phyloP scores from a whole-genome alignment of 768 basidiomycete genomes.

The Rhodotorula diobovata region DNA sequence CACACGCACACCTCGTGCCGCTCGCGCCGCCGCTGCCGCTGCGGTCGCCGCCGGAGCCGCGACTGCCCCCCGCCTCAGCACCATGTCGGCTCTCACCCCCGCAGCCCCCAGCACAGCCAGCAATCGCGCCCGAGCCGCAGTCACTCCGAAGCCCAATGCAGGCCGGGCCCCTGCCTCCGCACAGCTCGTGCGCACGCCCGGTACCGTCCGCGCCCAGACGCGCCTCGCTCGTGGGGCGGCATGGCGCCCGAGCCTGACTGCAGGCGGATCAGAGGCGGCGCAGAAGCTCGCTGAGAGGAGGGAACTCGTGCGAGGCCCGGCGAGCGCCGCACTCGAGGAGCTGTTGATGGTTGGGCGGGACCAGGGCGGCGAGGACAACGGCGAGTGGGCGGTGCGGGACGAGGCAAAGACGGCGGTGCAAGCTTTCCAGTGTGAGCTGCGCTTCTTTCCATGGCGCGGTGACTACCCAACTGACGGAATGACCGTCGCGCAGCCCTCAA shows the following conservation, averaged over 20 bases:
- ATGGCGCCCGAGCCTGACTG: background rate
- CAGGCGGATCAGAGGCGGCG: background rate
- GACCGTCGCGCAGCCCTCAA: background rate
- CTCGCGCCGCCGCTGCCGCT: no score
- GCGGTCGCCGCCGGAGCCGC: no score
- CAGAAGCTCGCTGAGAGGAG: background rate
- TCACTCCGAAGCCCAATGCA: background rate
- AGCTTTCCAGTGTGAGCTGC: background rate
- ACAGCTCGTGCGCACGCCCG: background rate
- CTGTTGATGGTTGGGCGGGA: slow-evolving; percentile 7
- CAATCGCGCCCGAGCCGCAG: no score
- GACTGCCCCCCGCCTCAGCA: no score
- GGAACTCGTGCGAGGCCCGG: background rate
- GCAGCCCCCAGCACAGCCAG: no score
- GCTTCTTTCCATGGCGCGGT: background rate
- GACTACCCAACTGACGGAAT: background rate
- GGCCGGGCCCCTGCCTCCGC: background rate
- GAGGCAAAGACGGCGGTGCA: background rate
- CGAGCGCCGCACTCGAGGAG: background rate
- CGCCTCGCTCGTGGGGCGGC: background rate
- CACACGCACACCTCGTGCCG: background rate
- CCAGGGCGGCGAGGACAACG: slow-evolving; percentile 2
- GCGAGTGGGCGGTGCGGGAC: background rate
- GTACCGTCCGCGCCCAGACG: background rate
- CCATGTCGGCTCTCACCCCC: background rate